Evolutionary conservation across 2,329 filamentous ascomycete genomes (phyloP), one percentile per base, ranked within the genome.

Genomic region (Stagonosporopsis cucurbitacearum): DNA sequence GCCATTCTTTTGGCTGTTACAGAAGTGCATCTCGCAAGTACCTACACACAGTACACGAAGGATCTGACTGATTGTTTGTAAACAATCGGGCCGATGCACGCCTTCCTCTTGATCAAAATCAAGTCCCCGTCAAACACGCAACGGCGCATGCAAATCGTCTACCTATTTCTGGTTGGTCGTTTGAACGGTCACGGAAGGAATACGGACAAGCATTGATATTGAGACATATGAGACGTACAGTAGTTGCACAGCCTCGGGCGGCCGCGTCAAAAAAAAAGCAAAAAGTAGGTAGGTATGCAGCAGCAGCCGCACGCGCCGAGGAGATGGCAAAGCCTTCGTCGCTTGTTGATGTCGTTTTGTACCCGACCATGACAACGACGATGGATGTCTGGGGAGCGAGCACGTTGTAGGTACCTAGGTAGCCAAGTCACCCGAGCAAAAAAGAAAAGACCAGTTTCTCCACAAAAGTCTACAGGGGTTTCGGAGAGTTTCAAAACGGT

Each of bases 211-310:
- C 36, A 37, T 30, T 33, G 11, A 43, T 32, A 28, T 46, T 50
- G 47, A 51, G 32, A 43, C 36, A 46, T 47, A 47, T 50, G 42
- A 42, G 46, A 43, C 42, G 40, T n/a, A n/a, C n/a, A n/a, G n/a
- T 32, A 30, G 46, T 46, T 25, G 36, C 47, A 50, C 47, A 50
- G 42, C 36, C 41, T 39, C 23, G 36, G 19, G 42, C 30, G 23
- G 47, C 46, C 53, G 42, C 42, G 47, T 50, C 42, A 56, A 56
- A 50, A 50, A 56, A 36, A 23, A 56, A 56, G n/a, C n/a, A n/a
- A n/a, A n/a, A n/a, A n/a, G n/a, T n/a, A n/a, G n/a, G n/a, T n/a
- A 12, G 36, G 23, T 20, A 50, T 20, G 47, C 41, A 30, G 33
- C 22, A 37, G 17, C 12, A 36, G 40, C n/a, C n/a, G n/a, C n/a